Evolutionary conservation across 2,329 filamentous ascomycete genomes (phyloP), one percentile per base, ranked within the genome.

Genomic region (Trichoderma sp.): DNA sequence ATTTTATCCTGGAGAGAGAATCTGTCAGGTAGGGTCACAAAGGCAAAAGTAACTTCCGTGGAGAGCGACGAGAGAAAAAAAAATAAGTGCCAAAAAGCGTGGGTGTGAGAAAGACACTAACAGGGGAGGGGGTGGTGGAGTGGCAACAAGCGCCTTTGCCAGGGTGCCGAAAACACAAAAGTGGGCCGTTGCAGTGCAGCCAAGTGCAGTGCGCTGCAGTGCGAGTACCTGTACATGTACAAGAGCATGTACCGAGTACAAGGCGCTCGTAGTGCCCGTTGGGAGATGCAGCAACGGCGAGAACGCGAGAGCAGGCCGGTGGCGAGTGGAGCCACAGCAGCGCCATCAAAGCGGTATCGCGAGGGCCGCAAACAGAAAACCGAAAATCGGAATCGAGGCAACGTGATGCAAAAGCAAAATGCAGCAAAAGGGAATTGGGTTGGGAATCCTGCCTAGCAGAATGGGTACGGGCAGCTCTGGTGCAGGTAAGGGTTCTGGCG

Each of bases 1-100:
- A 85, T 85, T 85, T 85, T 84, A 78, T 78, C 75, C 74, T 73
- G 77, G 71, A 64, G 59, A 59, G 59, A 65, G 69, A 64, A 60
- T 74, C 71, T 76, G 77, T 76, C 77, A 79, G 79, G 80, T 76
- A 33, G 59, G 59, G 29, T 63, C 16, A 79, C 76, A 77, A 77
- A 56, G 60, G 29, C 41, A 31, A 45, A 59, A 33, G 59, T 64
- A 72, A 53, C 45, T 64, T 31, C 27, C 41, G 31, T 24, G 45
- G 27, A 29, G 29, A 56, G 27, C 24, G 18, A 72, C 33, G 31
- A 27, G 38, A 56, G 59, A 63, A 74, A 74, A 62, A 60, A 69
- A 75, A 75, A 60, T 64, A 72, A 56, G 74, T 71, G 63, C 59
- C 69, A 72, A 33, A 78, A 77, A 77, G 45, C 56, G 16, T 59